phyloP scores from a whole-genome alignment of 2,329 filamentous ascomycete species.

The Bipolaris bicolor region DNA sequence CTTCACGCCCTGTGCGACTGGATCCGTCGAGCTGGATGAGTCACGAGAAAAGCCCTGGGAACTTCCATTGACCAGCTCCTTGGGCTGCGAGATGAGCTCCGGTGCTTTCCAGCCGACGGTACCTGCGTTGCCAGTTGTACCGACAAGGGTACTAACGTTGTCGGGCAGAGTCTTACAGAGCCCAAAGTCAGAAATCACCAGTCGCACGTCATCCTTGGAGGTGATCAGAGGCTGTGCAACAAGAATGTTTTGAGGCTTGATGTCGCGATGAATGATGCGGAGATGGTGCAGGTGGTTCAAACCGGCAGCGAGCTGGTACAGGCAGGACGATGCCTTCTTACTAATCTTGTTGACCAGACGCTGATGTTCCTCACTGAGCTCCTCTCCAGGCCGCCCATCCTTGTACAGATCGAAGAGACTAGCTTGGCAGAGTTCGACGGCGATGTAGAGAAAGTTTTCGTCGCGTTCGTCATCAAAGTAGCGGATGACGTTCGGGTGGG shows the following conservation, averaged over 20 bases:
- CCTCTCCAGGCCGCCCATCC: constrained; percentile 57
- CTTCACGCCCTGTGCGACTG: constrained; percentile 76
- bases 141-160: constrained; percentile 91
- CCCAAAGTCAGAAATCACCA: constrained; percentile 96
- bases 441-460: constrained; percentile 92
- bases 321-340: constrained; percentile 75
- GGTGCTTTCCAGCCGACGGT: constrained; percentile 97
- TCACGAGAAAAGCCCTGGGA: constrained; percentile 53
- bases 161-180: constrained; percentile 96
- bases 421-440: constrained; percentile 89
- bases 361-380: constrained; percentile 65
- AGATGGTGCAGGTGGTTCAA: constrained; percentile 87
- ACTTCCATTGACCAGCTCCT: constrained; percentile 50
- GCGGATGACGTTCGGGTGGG: constrained; percentile 94
- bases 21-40: constrained; percentile 49
- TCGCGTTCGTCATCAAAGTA: constrained; percentile 93
- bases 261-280: constrained; percentile 93
- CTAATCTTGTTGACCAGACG: constrained; percentile 75
- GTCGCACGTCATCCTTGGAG: constrained; percentile 73
- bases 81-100: constrained; percentile 75
- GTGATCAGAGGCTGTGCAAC: constrained; percentile 73
- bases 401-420: constrained; percentile 92
- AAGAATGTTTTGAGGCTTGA: constrained; percentile 97
- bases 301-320: constrained; percentile 89
- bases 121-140: constrained; percentile 91